These are phyloP conservation scores for Yamadazyma membranifaciens DNA, from an alignment of 1,139 yeast species.

Conservation along the genomic window DNA sequence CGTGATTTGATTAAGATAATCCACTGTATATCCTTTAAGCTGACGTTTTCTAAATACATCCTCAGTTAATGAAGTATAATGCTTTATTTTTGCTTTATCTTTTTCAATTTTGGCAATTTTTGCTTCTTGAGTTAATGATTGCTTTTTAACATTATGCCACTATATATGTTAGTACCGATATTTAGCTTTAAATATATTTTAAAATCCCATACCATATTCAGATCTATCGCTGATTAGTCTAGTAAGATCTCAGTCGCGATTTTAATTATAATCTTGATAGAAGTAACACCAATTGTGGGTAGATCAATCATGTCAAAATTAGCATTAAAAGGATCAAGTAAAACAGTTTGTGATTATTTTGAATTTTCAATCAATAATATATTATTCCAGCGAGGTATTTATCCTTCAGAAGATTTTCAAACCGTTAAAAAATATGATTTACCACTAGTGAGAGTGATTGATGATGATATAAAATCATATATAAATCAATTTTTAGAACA, in stretches of 20 bases:
- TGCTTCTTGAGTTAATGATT: conserved; percentile 56
- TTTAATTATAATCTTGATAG: no score
- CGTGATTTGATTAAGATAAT: conserved; percentile 48
- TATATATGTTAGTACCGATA: conserved; percentile 9
- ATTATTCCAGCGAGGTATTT: conserved; percentile 85
- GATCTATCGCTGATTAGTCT: no score
- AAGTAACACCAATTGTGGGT: no score
- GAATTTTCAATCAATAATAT: conserved; percentile 78
- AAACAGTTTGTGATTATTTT: conserved; percentile 79
- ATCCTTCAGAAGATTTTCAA: conserved; percentile 85
- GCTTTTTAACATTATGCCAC: conserved; percentile 75
- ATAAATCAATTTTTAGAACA: conserved; percentile 70
- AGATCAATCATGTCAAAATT: conserved; percentile 29
- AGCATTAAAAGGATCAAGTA: conserved; percentile 75
- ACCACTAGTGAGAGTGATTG: conserved; percentile 68
- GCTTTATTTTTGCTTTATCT: conserved; percentile 53
- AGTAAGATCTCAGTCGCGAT: no score
- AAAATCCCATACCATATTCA: conserved; percentile 9
- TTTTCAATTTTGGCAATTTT: conserved; percentile 50
- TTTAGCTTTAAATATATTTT: not conserved
- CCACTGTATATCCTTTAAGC: conserved; percentile 28
- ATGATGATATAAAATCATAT: conserved; percentile 74
- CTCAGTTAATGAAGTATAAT: conserved; percentile 49
- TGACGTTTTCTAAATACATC: conserved; percentile 40
- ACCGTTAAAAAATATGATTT: conserved; percentile 80